Base-by-base conservation (phyloP, 208 protist species). In the Leishmania turanica region DNA sequence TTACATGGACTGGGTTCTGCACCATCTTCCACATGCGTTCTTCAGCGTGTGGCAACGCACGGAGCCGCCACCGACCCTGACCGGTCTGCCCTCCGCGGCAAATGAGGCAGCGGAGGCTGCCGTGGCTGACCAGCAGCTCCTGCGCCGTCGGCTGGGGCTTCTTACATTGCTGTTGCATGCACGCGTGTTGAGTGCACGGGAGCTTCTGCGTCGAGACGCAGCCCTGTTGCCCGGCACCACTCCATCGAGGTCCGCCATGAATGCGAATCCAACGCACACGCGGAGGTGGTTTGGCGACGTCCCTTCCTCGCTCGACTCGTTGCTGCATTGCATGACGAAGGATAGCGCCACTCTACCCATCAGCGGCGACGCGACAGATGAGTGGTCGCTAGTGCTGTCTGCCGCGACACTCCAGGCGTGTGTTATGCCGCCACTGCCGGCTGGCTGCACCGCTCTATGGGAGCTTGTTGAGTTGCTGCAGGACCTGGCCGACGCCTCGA, bases 381-480 rank as follows among this genome's bases (percentile, higher is more conserved):
- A 76, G 78, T 86, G 82, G 82, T 77, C 82, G 0, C 74, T 86
- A 1, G 82, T 86, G 42, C 21, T 82, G 0, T 24, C 45, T 47
- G 73, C 70, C 1, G 60, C 3, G 7, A 56, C 74, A 31, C 66
- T 76, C 47, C 62, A 80, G 31, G 51, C 54, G 34, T 82, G 78
- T 21, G 58, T 51, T 45, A 34, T 37, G 47, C 78, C 82, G n/a
- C 78, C 77, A 37, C 34, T 60, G 21, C 78, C 82, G 53, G 51
- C 15, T 15, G 82, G 82, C 40, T 86, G 78, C 72, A 54, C 78
- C 42, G 62, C 81, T 54, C 49, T 66, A 42, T 93, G 90, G 91
- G 87, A 89, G 72, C 49, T 93, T 40, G 71, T 72, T 49, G 92
- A 95, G 76, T 85, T 90, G 76, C 75, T 95, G 45, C 70, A 74